phyloP scores from a whole-genome alignment of 164 flowering plant species.

The Vitis cinerea region DNA sequence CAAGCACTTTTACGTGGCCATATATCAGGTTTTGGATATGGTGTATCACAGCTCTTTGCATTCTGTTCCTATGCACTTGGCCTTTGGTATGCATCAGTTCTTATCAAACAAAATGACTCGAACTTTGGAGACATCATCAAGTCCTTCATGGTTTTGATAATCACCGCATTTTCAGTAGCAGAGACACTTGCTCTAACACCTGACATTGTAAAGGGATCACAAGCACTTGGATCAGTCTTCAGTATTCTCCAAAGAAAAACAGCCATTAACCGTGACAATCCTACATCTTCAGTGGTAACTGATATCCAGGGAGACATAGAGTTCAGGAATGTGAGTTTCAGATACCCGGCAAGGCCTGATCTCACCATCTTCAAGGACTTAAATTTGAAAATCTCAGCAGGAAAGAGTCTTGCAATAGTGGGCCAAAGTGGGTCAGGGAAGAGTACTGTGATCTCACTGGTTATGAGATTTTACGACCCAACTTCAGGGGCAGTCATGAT shows the following conservation, averaged over 20 bases:
- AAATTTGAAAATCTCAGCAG: slow-evolving; percentile 45
- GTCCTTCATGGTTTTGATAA: slow-evolving; percentile 65
- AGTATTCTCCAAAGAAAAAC: slow-evolving; percentile 54
- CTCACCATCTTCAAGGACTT: slow-evolving; percentile 45
- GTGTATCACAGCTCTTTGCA: slow-evolving; percentile 54
- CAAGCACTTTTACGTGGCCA: slow-evolving; percentile 63
- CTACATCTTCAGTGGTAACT: slow-evolving; percentile 28
- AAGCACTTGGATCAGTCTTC: slow-evolving; percentile 66
- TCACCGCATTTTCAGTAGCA: slow-evolving; percentile 64
- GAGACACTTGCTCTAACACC: slow-evolving; percentile 77
- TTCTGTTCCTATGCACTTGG: slow-evolving; percentile 68
- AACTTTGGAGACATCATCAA: slow-evolving; percentile 66
- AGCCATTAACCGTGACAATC: slow-evolving; percentile 45
- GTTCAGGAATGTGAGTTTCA: slow-evolving; percentile 56
- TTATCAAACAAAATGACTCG: slow-evolving; percentile 43
- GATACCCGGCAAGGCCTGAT: slow-evolving; percentile 71
- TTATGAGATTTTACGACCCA: slow-evolving; percentile 77
- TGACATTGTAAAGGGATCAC: slow-evolving; percentile 62
- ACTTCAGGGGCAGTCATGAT: slow-evolving; percentile 45
- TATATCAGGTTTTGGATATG: slow-evolving; percentile 72
- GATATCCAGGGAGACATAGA: slow-evolving; percentile 59
- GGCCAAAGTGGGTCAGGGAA: slow-evolving; percentile 92
- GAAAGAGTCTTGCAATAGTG: slow-evolving; percentile 75
- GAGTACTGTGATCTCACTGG: slow-evolving; percentile 59
- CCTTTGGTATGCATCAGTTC: slow-evolving; percentile 75